These are phyloP conservation scores for Tetrapyrgos nigripes DNA, from an alignment of 1,284 basidiomycete species.

Conservation along the genomic window DNA sequence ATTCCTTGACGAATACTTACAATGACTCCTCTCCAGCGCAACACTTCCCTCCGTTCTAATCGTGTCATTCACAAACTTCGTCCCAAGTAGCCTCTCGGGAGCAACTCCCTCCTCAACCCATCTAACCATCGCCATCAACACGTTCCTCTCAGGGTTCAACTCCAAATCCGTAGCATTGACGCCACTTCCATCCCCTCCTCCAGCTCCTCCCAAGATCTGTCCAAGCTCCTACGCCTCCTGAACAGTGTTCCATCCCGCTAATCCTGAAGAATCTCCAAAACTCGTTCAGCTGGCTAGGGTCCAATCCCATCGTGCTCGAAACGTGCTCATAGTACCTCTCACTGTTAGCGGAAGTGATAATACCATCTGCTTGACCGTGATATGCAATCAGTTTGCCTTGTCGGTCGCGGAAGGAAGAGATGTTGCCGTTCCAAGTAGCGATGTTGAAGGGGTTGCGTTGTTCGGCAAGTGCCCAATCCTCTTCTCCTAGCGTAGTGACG, in stretches of 20 bases:
- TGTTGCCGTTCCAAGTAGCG: constrained; percentile 7
- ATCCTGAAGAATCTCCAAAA: constrained; percentile 22
- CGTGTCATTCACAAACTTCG: constrained; percentile 16
- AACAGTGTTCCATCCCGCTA: constrained; percentile 21
- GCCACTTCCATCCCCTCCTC: too few species aligned
- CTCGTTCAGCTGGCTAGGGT: constrained; percentile 6
- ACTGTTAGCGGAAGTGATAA: constrained; percentile 6
- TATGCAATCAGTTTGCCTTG: constrained; percentile 13
- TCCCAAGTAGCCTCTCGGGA: constrained; percentile 19
- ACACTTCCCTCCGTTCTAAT: constrained; percentile 7
- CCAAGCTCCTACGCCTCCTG: constrained; percentile 20
- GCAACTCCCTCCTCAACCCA: constrained; percentile 24
- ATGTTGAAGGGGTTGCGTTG: constrained; percentile 10
- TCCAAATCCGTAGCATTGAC: too few species aligned
- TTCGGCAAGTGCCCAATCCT: background rate
- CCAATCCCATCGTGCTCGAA: constrained; percentile 17
- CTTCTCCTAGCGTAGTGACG: background rate
- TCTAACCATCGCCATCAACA: constrained; percentile 18
- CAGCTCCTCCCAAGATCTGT: background rate
- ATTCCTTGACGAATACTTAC: constrained; percentile 20
- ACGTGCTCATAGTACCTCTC: constrained; percentile 22
- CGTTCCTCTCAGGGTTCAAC: constrained; percentile 15
- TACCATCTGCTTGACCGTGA: constrained; percentile 16
- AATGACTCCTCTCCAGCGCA: constrained; percentile 14
- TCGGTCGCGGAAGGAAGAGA: constrained; percentile 9